Base-by-base conservation (phyloP, 352 stramenopile genomes). In the Pythium chondricola region DNA sequence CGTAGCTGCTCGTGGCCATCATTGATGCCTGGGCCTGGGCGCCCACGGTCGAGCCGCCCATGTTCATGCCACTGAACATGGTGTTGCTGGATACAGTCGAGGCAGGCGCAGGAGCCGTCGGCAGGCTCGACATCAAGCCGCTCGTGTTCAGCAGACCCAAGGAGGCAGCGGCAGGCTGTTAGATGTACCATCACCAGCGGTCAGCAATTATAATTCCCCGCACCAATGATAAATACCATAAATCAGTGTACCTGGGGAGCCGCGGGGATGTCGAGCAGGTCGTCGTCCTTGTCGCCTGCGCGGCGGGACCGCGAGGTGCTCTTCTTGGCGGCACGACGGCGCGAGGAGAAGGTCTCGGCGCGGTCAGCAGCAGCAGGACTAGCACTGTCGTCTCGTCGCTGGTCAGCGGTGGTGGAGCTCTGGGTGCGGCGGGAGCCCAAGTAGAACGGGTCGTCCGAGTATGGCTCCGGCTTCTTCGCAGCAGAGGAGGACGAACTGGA, bases 391-490 rank as follows among this genome's bases (percentile, higher is more conserved):
- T 43, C 45, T 38, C 44, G 27, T 33, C 30, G 62, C 9, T 29
- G 62, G 8, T 86, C 69, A 20, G 61, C 50, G 27, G 47, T 67
- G 3, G 69, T 38, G 2, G 43, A 67, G 37, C 54, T 84, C 48
- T 81, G 63, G 24, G 70, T 82, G 10, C 64, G 66, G 29, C 64
- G 74, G 7, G 58, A 78, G n/a, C 73, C 73, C 30, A 91, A 41
- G 51, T 85, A 74, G 47, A 88, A 91, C 10, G 73, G 82, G 32
- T 88, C 75, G 39, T 93, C 82, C 39, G 74, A 83, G 58, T 93
- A 90, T 36, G 76, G 76, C 32, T 85, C 76, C 0, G 69, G 67
- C 46, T 67, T 74, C 31, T 69, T 69, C 2, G 53, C 46, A 16
- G 46, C 39, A 20, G n/a, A n/a, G n/a, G n/a, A n/a, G n/a, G n/a